These are phyloP conservation scores for Fusarium domesticum DNA, from an alignment of 2,329 filamentous ascomycete genomes.

Conservation along the genomic window DNA sequence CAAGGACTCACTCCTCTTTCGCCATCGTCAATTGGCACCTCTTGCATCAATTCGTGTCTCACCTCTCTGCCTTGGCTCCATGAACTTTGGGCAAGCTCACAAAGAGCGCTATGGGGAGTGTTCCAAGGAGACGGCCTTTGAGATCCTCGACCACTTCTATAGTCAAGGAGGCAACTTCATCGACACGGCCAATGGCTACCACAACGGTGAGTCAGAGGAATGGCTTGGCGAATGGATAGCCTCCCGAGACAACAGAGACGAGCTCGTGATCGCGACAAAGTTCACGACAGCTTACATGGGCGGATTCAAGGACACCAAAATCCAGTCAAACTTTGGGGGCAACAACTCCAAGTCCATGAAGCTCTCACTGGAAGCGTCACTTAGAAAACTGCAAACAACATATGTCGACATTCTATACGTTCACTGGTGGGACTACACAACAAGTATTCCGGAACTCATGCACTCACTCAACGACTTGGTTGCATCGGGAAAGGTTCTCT, in stretches of 20 bases:
- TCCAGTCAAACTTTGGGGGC: slow-evolving; percentile 35
- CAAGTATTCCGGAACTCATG: slow-evolving; percentile 28
- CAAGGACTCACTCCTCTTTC: slow-evolving; percentile 14
- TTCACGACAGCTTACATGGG: slow-evolving; percentile 41
- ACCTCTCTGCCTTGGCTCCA: slow-evolving; percentile 26
- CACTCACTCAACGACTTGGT: slow-evolving; percentile 27
- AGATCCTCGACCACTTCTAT: slow-evolving; percentile 55
- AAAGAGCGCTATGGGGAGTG: slow-evolving; percentile 36
- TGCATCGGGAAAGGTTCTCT: slow-evolving; percentile 26
- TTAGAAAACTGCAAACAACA: slow-evolving; percentile 40
- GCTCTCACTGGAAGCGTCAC: slow-evolving; percentile 38
- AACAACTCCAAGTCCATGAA: slow-evolving; percentile 39
- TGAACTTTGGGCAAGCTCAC: slow-evolving; percentile 25
- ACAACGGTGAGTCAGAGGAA: slow-evolving; percentile 48
- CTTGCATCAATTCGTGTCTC: slow-evolving; percentile 24
- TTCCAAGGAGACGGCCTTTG: slow-evolving; percentile 46
- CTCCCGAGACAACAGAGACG: slow-evolving; percentile 41
- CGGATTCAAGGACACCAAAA: slow-evolving; percentile 7
- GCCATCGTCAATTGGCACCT: slow-evolving; percentile 24
- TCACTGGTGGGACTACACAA: slow-evolving; percentile 25
- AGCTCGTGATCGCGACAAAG: slow-evolving; percentile 49
- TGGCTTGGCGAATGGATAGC: slow-evolving; percentile 53
- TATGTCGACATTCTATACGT: slow-evolving; percentile 35
- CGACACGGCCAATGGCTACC: slow-evolving; percentile 53
- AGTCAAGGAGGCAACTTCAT: slow-evolving; percentile 60